A percentile compares a stretch with the other conserved stretches of the same genome.
These are phyloP conservation scores for Harringtonia aguacate DNA, from an alignment of 2,329 filamentous ascomycete genomes.

Conservation along the genomic window DNA sequence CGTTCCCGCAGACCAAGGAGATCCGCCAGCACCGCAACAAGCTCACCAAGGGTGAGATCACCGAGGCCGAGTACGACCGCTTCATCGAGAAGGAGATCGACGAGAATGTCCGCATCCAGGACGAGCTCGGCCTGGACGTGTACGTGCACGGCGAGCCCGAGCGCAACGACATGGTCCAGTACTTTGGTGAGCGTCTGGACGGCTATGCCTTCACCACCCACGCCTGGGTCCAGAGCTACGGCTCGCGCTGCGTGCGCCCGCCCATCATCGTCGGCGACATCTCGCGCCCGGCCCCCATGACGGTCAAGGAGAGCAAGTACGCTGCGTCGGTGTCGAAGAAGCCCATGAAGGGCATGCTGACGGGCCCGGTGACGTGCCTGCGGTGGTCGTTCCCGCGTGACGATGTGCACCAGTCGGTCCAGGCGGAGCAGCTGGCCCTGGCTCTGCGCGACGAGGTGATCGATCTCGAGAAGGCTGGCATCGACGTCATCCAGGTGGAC, in stretches of 20 bases:
- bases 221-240: constrained; percentile 96
- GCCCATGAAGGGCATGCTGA: constrained; percentile 99
- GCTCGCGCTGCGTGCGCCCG: constrained; percentile 94
- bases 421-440: constrained; percentile 96
- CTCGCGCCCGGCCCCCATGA: constrained; percentile 94
- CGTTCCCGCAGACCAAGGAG: constrained; percentile 98
- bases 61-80: constrained; percentile 82
- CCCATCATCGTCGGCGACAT: constrained; percentile 99
- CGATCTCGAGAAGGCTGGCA: constrained; percentile 92
- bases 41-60: constrained; percentile 98
- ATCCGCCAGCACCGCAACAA: constrained; percentile 96
- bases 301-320: constrained; percentile 99
- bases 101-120: constrained; percentile 90
- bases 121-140: constrained; percentile 95
- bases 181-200: constrained; percentile 95
- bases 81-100: constrained; percentile 99
- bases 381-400: constrained; percentile 99
- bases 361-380: constrained; percentile 95
- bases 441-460: constrained; percentile 97
- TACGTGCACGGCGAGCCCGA: constrained; percentile 98
- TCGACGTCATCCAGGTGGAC: constrained; percentile 98
- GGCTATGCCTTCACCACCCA: constrained; percentile 99
- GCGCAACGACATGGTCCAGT: constrained; percentile 99
- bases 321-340: constrained; percentile 92
- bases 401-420: constrained; percentile 96